Conservation (phyloP, 192 early-diverging fungal genomes). For the Entrophospora sp. region DNA sequence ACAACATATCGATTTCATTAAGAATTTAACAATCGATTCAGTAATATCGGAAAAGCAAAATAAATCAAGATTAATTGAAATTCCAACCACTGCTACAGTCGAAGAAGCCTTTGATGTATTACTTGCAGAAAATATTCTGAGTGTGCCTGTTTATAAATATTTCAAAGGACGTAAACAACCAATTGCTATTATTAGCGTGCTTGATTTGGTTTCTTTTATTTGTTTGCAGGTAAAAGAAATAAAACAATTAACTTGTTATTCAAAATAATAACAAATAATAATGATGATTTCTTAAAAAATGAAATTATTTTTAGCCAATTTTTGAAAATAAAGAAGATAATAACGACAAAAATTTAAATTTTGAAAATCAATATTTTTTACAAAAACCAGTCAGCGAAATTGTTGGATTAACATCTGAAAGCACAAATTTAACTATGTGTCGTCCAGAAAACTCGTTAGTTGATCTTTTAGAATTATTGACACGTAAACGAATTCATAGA, state of each 20-base stretch:
- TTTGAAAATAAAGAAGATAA: neutral
- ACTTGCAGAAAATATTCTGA: slow-evolving; percentile 37
- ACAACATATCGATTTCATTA: slow-evolving; percentile 24
- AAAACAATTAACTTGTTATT: no score
- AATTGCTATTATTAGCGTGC: slow-evolving; percentile 38
- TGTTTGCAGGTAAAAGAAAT: slow-evolving; percentile 20
- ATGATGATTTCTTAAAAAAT: neutral
- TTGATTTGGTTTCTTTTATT: slow-evolving; percentile 36
- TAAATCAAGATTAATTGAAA: slow-evolving; percentile 32
- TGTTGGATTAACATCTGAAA: slow-evolving; percentile 13
- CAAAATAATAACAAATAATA: no score
- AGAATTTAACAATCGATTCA: slow-evolving; percentile 26
- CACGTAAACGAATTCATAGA: slow-evolving; percentile 33
- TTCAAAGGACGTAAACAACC: slow-evolving; percentile 31
- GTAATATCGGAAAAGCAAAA: slow-evolving; percentile 23
- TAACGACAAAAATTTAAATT: no score
- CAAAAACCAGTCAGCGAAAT: neutral
- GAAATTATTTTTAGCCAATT: no score
- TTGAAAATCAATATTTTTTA: neutral
- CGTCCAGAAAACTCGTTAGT: neutral
- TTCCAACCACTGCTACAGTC: slow-evolving; percentile 36
- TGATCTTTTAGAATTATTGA: slow-evolving; percentile 26
- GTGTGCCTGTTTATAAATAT: slow-evolving; percentile 41
- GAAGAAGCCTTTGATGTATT: slow-evolving; percentile 48
- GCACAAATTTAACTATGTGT: neutral